Percentiles rank a stretch among this genome's conserved stretches.
phyloP scores from a whole-genome alignment of 2,329 filamentous ascomycete genomes.

The Talaromyces piceae region DNA sequence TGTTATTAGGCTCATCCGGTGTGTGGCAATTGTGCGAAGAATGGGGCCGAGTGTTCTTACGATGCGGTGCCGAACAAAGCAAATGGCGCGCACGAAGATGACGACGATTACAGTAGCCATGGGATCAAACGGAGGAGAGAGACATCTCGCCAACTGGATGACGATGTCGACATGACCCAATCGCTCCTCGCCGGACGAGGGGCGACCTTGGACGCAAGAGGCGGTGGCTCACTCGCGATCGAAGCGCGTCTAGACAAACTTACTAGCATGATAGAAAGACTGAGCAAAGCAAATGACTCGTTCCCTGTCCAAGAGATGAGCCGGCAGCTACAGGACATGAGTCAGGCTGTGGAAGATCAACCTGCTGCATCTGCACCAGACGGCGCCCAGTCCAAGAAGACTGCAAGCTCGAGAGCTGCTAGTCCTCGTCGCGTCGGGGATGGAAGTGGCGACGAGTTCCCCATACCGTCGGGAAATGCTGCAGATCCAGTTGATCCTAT shows the following conservation, averaged over 20 bases:
- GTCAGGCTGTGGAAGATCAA: constrained; percentile 5
- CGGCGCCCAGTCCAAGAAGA: constrained; percentile 6
- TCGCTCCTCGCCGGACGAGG: constrained; percentile 24
- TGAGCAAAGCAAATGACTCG: constrained; percentile 29
- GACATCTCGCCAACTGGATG: constrained; percentile 20
- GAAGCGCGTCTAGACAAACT: constrained; percentile 38
- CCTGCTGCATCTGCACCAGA: constrained; percentile 8
- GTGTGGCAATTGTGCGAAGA: constrained; percentile 40
- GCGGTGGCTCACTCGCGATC: constrained; percentile 32
- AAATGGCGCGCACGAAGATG: constrained; percentile 11
- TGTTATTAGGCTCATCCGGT: constrained; percentile 35
- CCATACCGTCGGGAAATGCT: constrained; percentile 34
- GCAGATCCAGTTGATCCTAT: constrained; percentile 37
- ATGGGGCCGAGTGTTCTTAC: constrained; percentile 36
- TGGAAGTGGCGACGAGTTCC: constrained; percentile 34
- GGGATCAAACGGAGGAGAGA: constrained; percentile 31
- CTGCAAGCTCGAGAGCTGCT: constrained; percentile 17
- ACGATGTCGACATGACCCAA: constrained; percentile 26
- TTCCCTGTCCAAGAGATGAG: constrained; percentile 10
- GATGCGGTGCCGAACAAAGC: constrained; percentile 25
- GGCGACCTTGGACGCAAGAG: constrained; percentile 19
- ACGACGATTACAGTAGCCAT: constrained; percentile 15
- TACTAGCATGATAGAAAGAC: constrained; percentile 37
- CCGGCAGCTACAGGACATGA: constrained; percentile 8
- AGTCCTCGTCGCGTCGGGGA: constrained; percentile 30